Base-by-base conservation (phyloP, 441 rosid species). In the Capsella rubella region DNA sequence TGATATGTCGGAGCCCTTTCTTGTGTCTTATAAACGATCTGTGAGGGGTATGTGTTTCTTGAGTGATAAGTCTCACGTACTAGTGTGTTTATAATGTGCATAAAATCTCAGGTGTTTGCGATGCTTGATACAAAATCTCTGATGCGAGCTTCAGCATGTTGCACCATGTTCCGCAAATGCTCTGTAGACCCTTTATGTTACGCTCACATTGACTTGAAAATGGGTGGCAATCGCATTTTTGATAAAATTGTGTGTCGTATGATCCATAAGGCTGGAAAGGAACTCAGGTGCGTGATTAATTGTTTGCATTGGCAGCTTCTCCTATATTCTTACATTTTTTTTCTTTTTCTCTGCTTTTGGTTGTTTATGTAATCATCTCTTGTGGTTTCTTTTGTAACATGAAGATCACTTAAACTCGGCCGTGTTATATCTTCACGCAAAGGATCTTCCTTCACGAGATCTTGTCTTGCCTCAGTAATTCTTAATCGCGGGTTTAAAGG, bases 241-340 rank as follows among this genome's bases (percentile, higher is more conserved):
- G 84, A 84, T 77, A 86, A 85, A 1, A 88, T 88, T 70, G 92
- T 92, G 35, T 86, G 88, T 69, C 85, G 90, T 1, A 83, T 88
- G 94, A 86, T 90, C 74, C 94, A 87, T 34, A 85, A 91, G 45
- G 92, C 97, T 64, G 97, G 96, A 67, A 89, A 85, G 63, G 75
- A 89, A 60, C 86, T 91, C 43, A 84, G 71, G 97, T 91, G 14
- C 39, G 14, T 43, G 21, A 71, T 37, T 16, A 16, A 16, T 4
- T 71, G 32, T n/a, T 45, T 43, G 18, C 49, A 5, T 43, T 14
- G 15, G 47, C n/a, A 43, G 1, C 47, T 43, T 43, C 47, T 13
- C 47, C 37, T 34, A 34, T 34, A 16, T 34, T 34, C 37, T 34
- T 34, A 34, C 37, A 34, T 34, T 34, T 34, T 34, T 6, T 32